phyloP scores from a whole-genome alignment of 345 rosid genomes.

The Dovyalis caffra region DNA sequence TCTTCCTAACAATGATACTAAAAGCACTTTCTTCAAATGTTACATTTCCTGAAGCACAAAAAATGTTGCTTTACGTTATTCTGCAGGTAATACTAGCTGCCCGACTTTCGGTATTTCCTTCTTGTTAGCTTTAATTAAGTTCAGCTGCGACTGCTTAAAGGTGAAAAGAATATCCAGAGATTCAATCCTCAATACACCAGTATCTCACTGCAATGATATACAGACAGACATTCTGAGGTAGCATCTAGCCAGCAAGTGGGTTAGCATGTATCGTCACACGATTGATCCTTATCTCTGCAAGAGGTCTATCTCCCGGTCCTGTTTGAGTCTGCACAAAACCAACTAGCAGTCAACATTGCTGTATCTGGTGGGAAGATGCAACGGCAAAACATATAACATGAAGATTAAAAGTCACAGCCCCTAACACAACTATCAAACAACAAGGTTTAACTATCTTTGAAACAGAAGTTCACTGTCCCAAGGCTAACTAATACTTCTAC shows the following conservation, averaged over 20 bases:
- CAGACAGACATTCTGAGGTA: neutral
- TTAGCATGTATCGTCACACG: constrained; percentile 95
- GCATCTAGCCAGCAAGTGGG: constrained; percentile 82
- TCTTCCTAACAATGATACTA: neutral
- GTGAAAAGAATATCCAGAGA: neutral
- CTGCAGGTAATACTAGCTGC: neutral
- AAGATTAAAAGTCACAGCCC: neutral
- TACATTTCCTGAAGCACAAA: neutral
- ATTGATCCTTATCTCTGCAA: constrained; percentile 93
- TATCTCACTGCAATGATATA: neutral
- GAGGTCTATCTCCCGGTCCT: constrained; percentile 89
- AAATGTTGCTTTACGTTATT: neutral
- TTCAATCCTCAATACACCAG: neutral
- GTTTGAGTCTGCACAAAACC: constrained; percentile 68
- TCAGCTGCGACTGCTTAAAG: neutral
- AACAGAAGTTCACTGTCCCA: neutral
- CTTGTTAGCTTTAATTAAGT: neutral
- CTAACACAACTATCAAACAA: neutral
- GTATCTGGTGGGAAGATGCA: neutral
- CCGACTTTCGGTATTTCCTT: neutral
- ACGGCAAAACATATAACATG: neutral
- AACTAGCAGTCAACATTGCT: neutral
- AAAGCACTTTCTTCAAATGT: neutral
- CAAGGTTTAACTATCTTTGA: neutral
- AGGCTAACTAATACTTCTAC: neutral